These are phyloP conservation scores for Zygotorulaspora florentina DNA, from an alignment of 805 yeast species.

Conservation along the genomic window DNA sequence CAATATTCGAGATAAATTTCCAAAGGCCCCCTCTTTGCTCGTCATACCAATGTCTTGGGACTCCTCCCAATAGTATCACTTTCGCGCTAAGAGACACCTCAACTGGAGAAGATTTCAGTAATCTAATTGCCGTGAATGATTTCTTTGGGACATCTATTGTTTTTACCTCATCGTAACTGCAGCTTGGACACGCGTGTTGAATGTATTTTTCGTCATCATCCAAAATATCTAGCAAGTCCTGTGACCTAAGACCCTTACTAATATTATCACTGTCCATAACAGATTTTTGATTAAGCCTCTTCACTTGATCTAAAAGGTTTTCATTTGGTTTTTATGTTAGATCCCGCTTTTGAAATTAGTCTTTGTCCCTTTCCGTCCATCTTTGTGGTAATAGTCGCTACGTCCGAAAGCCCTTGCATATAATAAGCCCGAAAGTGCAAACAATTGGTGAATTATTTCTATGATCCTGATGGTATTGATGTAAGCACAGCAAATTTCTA, in stretches of 20 bases:
- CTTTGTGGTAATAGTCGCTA: not conserved
- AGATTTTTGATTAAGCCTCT: too few relatives aligned
- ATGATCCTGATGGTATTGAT: too few relatives aligned
- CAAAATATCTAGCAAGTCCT: constrained; percentile 14
- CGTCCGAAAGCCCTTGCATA: too few relatives aligned
- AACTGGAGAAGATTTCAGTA: constrained; percentile 47
- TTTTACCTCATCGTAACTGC: constrained; percentile 2
- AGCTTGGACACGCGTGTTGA: constrained; percentile 11
- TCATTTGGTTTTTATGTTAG: too few relatives aligned
- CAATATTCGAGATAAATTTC: constrained; percentile 7
- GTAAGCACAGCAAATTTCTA: too few relatives aligned
- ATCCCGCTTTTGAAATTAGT: not conserved
- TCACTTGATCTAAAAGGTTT: too few relatives aligned
- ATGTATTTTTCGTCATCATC: constrained; percentile 20
- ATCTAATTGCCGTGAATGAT: constrained; percentile 60
- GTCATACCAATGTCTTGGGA: constrained; percentile 54
- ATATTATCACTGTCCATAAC: not conserved
- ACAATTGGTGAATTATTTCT: too few relatives aligned
- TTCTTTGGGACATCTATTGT: constrained; percentile 40
- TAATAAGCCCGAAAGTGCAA: too few relatives aligned
- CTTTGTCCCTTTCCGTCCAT: not conserved
- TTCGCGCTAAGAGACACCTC: constrained; percentile 48
- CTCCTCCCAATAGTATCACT: constrained; percentile 50
- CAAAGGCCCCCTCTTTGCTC: constrained; percentile 16
- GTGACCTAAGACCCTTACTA: constrained; percentile 15